Base-by-base conservation (phyloP, 345 rosid species). In the Barbarea vulgaris region DNA sequence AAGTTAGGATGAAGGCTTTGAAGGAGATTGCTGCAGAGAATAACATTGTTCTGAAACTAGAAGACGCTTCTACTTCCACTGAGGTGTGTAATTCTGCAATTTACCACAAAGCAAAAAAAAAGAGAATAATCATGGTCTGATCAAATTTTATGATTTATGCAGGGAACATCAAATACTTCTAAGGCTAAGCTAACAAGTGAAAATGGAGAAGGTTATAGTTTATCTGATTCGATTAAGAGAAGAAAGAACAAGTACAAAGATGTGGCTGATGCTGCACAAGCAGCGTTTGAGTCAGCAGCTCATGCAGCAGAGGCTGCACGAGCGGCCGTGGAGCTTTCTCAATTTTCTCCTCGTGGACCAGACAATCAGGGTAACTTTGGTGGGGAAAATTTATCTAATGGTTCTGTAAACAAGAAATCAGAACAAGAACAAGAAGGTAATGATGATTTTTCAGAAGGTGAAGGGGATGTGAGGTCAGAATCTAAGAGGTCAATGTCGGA, bases 201-300 rank as follows among this genome's bases (percentile, higher is more conserved):
- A 33, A 54, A 55, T 12, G 50, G 31, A 34, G 63, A 67, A 64
- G 77, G 70, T 11, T 60, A 64, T 42, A 79, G 19, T 67, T 19
- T 79, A 56, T 79, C 82, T 27, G 82, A 79, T 62, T 79, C 82
- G 25, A 53, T 74, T 17, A 74, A 74, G 50, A 69, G 71, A 47
- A 68, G 77, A 12, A 84, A 73, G 74, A 80, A 78, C 52, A 86
- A 86, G 83, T 95, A 89, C 84, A 89, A 41, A 81, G 94, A 88
- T 74, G 97, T 92, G 4, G 90, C 97, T 70, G 96, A 87, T 82
- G 99, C 99, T 25, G 99, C 99, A 64, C 96, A 89, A 81, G 97
- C 89, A 41, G 99, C 99, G 15, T 92, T 89, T 42, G 85, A 85
- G 81, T 85, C 97, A 1, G 97, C 99, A 17, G 94, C 88, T 60